phyloP scores from a whole-genome alignment of 129 eudicot species.

The Calendula officinalis region DNA sequence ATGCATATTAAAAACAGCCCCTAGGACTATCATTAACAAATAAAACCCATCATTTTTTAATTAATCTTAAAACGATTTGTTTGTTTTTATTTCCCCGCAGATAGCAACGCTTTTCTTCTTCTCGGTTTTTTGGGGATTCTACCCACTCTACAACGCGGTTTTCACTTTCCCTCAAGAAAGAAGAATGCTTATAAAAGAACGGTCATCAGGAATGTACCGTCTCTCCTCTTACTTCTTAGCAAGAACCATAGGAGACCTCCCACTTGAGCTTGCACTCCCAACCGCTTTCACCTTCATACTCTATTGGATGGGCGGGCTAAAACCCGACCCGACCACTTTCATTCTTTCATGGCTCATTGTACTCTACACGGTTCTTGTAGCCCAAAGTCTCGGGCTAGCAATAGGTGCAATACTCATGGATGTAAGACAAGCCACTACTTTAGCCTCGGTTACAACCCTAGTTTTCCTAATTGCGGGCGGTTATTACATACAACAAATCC shows the following conservation, averaged over 20 bases:
- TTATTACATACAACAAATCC: conserved; percentile 83
- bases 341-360: conserved; percentile 79
- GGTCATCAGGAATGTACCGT: conserved; percentile 97
- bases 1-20: too few relatives aligned
- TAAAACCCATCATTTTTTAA: too few relatives aligned
- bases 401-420: conserved; percentile 93
- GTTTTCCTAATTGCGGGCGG: conserved; percentile 98
- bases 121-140: conserved; percentile 99
- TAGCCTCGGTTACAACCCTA: conserved; percentile 95
- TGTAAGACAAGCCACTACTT: conserved; percentile 90
- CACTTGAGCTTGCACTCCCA: conserved; percentile 93
- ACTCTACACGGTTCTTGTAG: conserved; percentile 86
- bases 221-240: conserved; percentile 94
- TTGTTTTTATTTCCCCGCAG: conserved; percentile 40
- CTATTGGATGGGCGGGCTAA: conserved; percentile 99
- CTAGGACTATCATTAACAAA: too few relatives aligned
- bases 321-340: conserved; percentile 72
- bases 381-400: conserved; percentile 90
- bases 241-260: conserved; percentile 91
- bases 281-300: conserved; percentile 89
- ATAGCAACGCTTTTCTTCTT: conserved; percentile 94
- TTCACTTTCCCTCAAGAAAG: conserved; percentile 99
- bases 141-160: conserved; percentile 94
- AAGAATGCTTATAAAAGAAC: conserved; percentile 83
- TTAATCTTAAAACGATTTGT: background rate